Base-by-base conservation (phyloP, 2,329 filamentous ascomycete species). In the Gnomoniopsis smithogilvyi region DNA sequence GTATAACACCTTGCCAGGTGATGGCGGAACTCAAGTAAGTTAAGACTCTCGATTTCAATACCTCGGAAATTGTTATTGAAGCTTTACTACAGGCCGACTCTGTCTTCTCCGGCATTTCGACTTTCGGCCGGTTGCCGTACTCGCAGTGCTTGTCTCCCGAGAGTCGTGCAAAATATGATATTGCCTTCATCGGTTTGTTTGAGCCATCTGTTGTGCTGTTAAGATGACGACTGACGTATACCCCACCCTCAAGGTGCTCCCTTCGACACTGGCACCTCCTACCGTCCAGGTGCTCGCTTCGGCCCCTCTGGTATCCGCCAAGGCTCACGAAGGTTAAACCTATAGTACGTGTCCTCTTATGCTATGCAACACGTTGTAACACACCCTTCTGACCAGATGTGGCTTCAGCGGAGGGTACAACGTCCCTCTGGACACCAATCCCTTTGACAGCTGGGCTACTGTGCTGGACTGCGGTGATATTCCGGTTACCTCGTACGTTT, bases 91-190 rank as follows among this genome's bases (percentile, higher is more conserved):
- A 93, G 88, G 91, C 91, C 61, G 91, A 96, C 72, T 92, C 90
- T 0, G 90, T 95, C 59, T 96, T 95, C 75, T 94, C 90, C 1
- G 91, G 91, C 30, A 95, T 96, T 68, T 90, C 89, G 1, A 96
- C 91, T 8, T 95, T 95, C 69, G 91, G 90, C 12, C 86, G 90
- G 53, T 76, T 95, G 46, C 86, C 87, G 6, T 95, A 96, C 74
- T 84, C 82, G 59, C 89, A 90, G 3, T 96, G 91, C 70, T 78
- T 96, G 3, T 78, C 83, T n/a, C 60, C 57, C 12, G 87, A 82
- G 62, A 80, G 85, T 45, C 81, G 85, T 26, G 86, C 88, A 64
- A 84, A 87, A 67, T 96, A 89, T 67, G 91, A 96, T 64, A 93
- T 96, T 73, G 91, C 91, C 1, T 95, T 96, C 72, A 84, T 95